Conservation (phyloP, 1,139 yeast species). For the Wickerhamomyces sp. region DNA sequence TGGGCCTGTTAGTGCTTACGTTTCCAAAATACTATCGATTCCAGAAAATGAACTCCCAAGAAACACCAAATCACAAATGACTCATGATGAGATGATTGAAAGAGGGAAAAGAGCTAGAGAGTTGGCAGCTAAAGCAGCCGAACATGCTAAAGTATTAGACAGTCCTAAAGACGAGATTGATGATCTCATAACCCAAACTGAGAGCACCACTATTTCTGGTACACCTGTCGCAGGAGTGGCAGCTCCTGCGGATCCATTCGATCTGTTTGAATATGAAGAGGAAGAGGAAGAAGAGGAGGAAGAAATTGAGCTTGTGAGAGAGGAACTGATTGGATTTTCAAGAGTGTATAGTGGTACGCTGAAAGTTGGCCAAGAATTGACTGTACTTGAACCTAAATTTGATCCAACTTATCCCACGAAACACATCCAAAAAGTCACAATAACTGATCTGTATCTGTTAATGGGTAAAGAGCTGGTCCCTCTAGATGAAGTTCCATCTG, state of each 20-base stretch:
- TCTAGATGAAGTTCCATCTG: constrained; percentile 82
- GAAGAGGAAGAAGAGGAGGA: constrained; percentile 39
- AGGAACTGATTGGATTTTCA: constrained; percentile 79
- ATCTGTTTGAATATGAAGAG: constrained; percentile 28
- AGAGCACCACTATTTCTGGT: constrained; percentile 9
- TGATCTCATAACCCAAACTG: constrained; percentile 11
- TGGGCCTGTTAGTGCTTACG: constrained; percentile 73
- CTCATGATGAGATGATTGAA: constrained; percentile 60
- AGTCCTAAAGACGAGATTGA: constrained; percentile 13
- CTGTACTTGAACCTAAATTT: constrained; percentile 82
- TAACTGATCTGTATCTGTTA: constrained; percentile 69
- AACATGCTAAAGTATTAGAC: constrained; percentile 42
- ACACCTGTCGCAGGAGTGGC: too few relatives aligned
- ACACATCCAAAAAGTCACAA: constrained; percentile 46
- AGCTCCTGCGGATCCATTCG: constrained; percentile 26
- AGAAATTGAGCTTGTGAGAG: constrained; percentile 44
- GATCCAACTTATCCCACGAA: constrained; percentile 65
- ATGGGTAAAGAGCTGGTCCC: constrained; percentile 92
- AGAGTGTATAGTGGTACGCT: constrained; percentile 86
- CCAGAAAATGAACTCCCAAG: constrained; percentile 77
- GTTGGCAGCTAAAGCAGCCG: constrained; percentile 64
- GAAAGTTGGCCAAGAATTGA: constrained; percentile 64
- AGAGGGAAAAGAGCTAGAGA: constrained; percentile 67
- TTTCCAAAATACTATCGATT: constrained; percentile 83
- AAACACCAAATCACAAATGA: constrained; percentile 36